Evolutionary conservation across 768 basidiomycete genomes (phyloP).

Genomic region (Termitomyces sp.): DNA sequence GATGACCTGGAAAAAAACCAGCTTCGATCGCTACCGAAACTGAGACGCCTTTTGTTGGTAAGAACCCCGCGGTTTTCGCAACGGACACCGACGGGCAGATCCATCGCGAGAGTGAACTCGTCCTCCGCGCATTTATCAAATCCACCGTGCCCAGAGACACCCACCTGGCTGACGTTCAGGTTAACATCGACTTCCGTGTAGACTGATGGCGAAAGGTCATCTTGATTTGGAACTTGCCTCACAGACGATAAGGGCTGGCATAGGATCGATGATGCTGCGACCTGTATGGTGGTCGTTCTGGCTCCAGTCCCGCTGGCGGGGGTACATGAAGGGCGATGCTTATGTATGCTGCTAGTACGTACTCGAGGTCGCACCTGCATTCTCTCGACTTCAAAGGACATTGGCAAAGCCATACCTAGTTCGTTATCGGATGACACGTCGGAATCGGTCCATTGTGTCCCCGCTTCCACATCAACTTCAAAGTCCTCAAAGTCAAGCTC

Average conservation of each 20-base stretch:
- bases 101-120: conserved; percentile 43
- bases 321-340: conserved; percentile 18
- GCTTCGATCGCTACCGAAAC: conserved; percentile 3
- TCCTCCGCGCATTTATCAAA: conserved; percentile 21
- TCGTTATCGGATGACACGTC: conserved; percentile 2
- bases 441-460: conserved; percentile 15
- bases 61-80: conserved; percentile 5
- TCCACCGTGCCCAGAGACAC: conserved; percentile 12
- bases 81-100: conserved; percentile 24
- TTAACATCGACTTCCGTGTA: conserved; percentile 18
- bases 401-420: conserved; percentile 4
- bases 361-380: conserved; percentile 23
- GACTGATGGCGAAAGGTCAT: conserved; percentile 11
- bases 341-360: conserved; percentile 31
- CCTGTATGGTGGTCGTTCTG: background rate
- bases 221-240: background rate
- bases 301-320: conserved; percentile 1
- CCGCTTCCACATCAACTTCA: conserved; percentile 23
- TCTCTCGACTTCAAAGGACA: conserved; percentile 20
- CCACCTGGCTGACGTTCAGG: conserved; percentile 15
- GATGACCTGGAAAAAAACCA: conserved; percentile 11
- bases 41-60: conserved; percentile 6
- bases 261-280: conserved; percentile 15
- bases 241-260: conserved; percentile 15
- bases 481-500: conserved; percentile 26